These are phyloP conservation scores for Lactarius sp. DNA, from an alignment of 768 basidiomycete genomes.

Conservation along the genomic window DNA sequence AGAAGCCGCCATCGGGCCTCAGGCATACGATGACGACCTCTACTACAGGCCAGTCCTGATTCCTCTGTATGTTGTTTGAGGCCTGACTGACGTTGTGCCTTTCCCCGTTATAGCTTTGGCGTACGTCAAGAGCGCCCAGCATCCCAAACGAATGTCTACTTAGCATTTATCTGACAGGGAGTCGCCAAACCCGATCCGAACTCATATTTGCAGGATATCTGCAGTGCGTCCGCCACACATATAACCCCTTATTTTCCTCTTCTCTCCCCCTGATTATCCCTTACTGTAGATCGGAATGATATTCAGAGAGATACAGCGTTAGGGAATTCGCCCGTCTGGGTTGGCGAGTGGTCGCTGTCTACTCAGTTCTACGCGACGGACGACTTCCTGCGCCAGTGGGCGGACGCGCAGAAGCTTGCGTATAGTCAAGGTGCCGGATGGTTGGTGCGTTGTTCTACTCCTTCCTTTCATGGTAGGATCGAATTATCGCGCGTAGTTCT, in stretches of 20 bases:
- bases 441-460: constrained; percentile 44
- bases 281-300: constrained; percentile 50
- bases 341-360: constrained; percentile 57
- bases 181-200: constrained; percentile 60
- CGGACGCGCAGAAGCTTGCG: constrained; percentile 67
- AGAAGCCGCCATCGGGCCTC: constrained; percentile 61
- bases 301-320: constrained; percentile 44
- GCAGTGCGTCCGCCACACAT: constrained; percentile 47
- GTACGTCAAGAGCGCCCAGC: constrained; percentile 34
- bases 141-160: neutral
- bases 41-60: constrained; percentile 57
- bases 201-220: constrained; percentile 63
- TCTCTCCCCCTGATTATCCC: neutral
- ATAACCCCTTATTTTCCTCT: neutral
- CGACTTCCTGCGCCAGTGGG: constrained; percentile 60
- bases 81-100: constrained; percentile 26
- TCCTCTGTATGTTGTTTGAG: neutral
- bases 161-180: constrained; percentile 42
- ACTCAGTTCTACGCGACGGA: constrained; percentile 62
- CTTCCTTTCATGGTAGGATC: neutral
- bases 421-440: constrained; percentile 60
- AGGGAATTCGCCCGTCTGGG: constrained; percentile 47
- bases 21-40: constrained; percentile 73
- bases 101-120: constrained; percentile 44
- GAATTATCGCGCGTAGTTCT: constrained; percentile 39